Evolutionary conservation across 345 rosid genomes (phyloP), one percentile per base, ranked within the genome.

Genomic region (Jatropha curcas): DNA sequence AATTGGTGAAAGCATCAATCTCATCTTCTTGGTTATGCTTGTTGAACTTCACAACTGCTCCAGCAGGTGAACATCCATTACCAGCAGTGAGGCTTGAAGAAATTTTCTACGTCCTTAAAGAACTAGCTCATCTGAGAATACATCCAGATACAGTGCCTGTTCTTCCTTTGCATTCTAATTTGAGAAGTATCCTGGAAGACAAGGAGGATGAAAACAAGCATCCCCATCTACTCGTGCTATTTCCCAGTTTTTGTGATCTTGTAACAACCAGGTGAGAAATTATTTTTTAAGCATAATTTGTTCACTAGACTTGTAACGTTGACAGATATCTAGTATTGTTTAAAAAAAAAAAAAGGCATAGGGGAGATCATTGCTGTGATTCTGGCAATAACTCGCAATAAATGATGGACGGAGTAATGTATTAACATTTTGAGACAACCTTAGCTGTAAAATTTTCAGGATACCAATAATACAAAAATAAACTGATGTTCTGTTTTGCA

Each of bases 61-160:
- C 67, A 76, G 74, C 91, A 91, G 99, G 92, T 70, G 84, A 82
- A 34, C 93, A 86, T 70, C 88, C 77, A 10, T 73, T 95, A 60
- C 98, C 99, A 61, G 62, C 78, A 17, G 81, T 87, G 52, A 88
- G 97, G 87, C 88, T 89, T 46, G 98, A 92, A 86, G 99, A 95
- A 90, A 84, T 87, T 52, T 67, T 79, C 41, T 84, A 45, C 78
- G 82, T 83, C 68, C 98, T 95, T 77, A 84, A 82, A 64, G 89
- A 92, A 81, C 85, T 95, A 57, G 85, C 86, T 16, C 80, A 73
- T 59, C 78, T 90, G 55, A 81, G 71, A 51, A 86, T 95, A 70
- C 96, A 91, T 78, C 71, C 79, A 13, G 99, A 88, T 77, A 83
- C 89, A 39, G 89, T 90, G 67, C 84, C 87, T 7, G 70, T 74